These are phyloP conservation scores for Termitomyces sp. DNA, from an alignment of 768 basidiomycete species.

Conservation along the genomic window DNA sequence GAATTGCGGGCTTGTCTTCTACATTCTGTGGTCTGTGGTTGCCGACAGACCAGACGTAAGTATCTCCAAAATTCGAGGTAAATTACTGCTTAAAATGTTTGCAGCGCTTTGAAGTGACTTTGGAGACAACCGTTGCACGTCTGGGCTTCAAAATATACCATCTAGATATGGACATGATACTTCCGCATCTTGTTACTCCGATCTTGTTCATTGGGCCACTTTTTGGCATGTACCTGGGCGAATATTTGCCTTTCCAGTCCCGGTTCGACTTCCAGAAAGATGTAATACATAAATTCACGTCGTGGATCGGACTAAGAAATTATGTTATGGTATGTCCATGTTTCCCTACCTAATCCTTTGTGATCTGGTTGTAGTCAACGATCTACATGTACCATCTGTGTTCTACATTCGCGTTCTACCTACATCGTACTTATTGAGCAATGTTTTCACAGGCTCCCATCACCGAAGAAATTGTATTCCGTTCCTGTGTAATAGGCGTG, in stretches of 20 bases:
- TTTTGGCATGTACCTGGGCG: constrained; percentile 46
- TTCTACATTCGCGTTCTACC: neutral
- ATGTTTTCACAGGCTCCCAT: constrained; percentile 67
- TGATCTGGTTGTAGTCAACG: neutral
- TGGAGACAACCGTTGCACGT: constrained; percentile 29
- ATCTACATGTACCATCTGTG: neutral
- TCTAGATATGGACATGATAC: constrained; percentile 14
- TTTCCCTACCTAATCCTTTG: neutral
- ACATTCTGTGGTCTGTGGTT: constrained; percentile 31
- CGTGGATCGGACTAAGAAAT: constrained; percentile 67
- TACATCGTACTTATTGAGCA: neutral
- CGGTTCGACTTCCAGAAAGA: constrained; percentile 41
- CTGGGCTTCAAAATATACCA: constrained; percentile 35
- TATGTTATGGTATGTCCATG: constrained; percentile 43
- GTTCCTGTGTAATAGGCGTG: constrained; percentile 76
- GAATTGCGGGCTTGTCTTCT: constrained; percentile 51
- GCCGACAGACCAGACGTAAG: constrained; percentile 20
- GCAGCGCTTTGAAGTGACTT: constrained; percentile 17
- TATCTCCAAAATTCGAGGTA: neutral
- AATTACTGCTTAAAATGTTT: neutral
- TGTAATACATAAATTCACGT: constrained; percentile 37
- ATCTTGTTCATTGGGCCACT: constrained; percentile 77
- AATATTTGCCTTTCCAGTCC: constrained; percentile 52
- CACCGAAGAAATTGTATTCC: constrained; percentile 91
- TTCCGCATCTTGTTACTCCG: constrained; percentile 66